Evolutionary conservation across 2,329 filamentous ascomycete species (phyloP).

Genomic region (Raffaelea arxii): DNA sequence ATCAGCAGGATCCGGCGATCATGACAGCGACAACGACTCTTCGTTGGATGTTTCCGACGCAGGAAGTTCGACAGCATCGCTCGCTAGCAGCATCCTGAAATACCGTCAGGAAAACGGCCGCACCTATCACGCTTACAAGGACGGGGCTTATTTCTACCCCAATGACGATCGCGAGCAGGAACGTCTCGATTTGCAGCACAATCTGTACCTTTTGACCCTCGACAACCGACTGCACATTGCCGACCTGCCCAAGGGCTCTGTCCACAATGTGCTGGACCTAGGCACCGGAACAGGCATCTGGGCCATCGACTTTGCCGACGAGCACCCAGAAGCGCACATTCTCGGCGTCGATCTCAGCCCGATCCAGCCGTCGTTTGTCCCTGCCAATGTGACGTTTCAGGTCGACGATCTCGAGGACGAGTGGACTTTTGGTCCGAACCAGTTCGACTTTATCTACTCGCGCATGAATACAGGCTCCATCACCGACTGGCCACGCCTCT

Average conservation of each 20-base stretch:
- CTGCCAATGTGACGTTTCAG: not conserved
- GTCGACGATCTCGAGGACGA: not conserved
- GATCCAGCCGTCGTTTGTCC: conserved; percentile 14
- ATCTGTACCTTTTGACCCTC: conserved; percentile 8
- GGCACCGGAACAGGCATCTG: conserved; percentile 17
- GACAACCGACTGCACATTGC: conserved; percentile 13
- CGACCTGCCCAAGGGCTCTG: conserved; percentile 6
- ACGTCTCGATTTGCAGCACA: conserved; percentile 17
- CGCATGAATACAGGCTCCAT: conserved; percentile 1
- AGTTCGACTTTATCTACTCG: conserved; percentile 15
- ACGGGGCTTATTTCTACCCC: conserved; percentile 19
- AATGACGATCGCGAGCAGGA: conserved; percentile 34
- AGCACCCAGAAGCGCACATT: conserved; percentile 15
- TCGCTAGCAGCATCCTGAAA: conserved; percentile 18
- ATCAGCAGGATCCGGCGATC: no score
- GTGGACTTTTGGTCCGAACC: conserved; percentile 12
- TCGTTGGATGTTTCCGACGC: not conserved
- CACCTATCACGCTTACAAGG: conserved; percentile 24
- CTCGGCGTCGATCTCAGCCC: conserved; percentile 16
- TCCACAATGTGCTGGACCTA: conserved; percentile 14
- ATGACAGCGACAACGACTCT: not conserved
- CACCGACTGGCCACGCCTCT: not conserved
- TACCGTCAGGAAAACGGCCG: conserved; percentile 23
- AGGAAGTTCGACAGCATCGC: conserved; percentile 15
- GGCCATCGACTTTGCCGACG: conserved; percentile 15